These are phyloP conservation scores for Tulasnella sp. DNA, from an alignment of 768 basidiomycete species.

Conservation along the genomic window DNA sequence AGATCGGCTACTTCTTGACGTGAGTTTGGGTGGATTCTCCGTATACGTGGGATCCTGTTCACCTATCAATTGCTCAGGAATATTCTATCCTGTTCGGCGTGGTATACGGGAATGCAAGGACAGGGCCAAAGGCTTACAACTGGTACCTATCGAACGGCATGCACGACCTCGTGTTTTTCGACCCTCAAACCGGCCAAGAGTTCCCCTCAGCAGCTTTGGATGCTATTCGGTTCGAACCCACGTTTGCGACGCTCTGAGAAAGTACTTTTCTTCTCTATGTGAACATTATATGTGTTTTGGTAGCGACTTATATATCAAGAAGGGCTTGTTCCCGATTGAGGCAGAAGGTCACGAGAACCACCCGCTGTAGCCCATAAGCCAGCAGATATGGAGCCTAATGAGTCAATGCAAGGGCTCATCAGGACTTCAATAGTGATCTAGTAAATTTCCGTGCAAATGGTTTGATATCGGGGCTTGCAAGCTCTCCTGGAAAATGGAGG, in stretches of 20 bases:
- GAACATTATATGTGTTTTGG: too few relatives aligned
- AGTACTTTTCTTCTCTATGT: too few relatives aligned
- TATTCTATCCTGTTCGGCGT: neutral
- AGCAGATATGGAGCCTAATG: too few relatives aligned
- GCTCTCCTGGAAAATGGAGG: too few relatives aligned
- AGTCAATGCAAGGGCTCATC: too few relatives aligned
- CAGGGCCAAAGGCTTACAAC: conserved; percentile 1
- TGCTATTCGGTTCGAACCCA: neutral
- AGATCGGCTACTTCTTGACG: neutral
- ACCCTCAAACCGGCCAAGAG: neutral
- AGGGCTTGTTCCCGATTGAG: too few relatives aligned
- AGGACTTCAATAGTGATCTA: too few relatives aligned
- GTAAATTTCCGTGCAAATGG: too few relatives aligned
- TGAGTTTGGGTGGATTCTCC: neutral
- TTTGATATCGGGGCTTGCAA: too few relatives aligned
- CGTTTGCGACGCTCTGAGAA: neutral
- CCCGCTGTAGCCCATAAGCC: too few relatives aligned
- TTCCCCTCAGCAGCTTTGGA: neutral
- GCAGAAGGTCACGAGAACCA: too few relatives aligned
- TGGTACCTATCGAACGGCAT: neutral
- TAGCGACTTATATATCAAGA: too few relatives aligned
- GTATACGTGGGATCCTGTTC: neutral
- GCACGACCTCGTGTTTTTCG: neutral
- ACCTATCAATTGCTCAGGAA: neutral
- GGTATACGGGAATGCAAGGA: neutral